These are phyloP conservation scores for Neonectria sp. DNA, from an alignment of 2,329 filamentous ascomycete species.

Conservation along the genomic window DNA sequence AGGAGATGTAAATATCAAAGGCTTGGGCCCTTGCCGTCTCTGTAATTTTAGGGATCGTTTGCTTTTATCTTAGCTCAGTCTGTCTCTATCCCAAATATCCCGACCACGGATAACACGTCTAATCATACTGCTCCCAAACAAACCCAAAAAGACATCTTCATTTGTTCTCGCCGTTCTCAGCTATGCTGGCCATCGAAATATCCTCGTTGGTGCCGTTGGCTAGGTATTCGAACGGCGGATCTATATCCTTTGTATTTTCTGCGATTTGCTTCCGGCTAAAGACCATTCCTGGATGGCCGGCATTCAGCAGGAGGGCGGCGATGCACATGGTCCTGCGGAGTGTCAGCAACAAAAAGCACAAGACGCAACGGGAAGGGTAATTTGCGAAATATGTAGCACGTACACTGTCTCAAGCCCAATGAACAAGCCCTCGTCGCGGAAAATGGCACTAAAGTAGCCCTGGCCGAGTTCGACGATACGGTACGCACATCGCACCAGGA, in stretches of 20 bases:
- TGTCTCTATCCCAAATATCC: neutral
- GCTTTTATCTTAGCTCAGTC: neutral
- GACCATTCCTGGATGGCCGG: slow-evolving; percentile 40
- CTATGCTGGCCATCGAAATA: slow-evolving; percentile 15
- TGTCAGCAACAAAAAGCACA: slow-evolving; percentile 21
- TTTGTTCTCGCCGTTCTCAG: neutral
- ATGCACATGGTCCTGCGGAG: slow-evolving; percentile 41
- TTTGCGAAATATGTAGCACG: neutral
- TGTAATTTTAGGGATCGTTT: too few species aligned
- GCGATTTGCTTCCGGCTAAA: slow-evolving; percentile 21
- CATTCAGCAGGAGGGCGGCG: slow-evolving; percentile 41
- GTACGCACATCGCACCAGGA: slow-evolving; percentile 71
- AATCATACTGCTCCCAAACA: neutral
- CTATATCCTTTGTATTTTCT: slow-evolving; percentile 16
- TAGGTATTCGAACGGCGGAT: slow-evolving; percentile 10
- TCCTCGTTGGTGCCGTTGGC: slow-evolving; percentile 23
- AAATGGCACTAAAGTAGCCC: slow-evolving; percentile 61
- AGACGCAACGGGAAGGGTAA: neutral
- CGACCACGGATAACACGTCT: neutral
- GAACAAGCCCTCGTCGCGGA: slow-evolving; percentile 44
- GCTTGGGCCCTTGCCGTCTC: too few species aligned
- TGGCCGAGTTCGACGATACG: slow-evolving; percentile 71
- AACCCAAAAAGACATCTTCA: neutral
- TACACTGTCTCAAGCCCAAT: slow-evolving; percentile 47
- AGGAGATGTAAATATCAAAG: too few species aligned